Evolutionary conservation across 192 early-diverging fungal species (phyloP), one percentile per base, ranked within the genome.

Genomic region (Linnemannia exigua): DNA sequence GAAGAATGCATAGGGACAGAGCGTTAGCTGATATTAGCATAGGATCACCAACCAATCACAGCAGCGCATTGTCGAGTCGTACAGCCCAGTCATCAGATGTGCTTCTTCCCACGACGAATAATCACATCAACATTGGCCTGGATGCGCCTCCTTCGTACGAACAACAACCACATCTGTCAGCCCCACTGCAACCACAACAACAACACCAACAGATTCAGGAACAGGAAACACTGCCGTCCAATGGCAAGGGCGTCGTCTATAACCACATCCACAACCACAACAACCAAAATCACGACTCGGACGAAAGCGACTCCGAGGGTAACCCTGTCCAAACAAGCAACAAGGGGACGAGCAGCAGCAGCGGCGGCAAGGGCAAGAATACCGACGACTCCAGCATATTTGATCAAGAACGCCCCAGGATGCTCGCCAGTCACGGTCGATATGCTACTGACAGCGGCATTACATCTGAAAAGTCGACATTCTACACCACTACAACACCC

Each of bases 81-180:
- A 35, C 69, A 28, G 75, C 73, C 74, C 78, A 54, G 70, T 76
- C 77, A 72, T 38, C 83, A 2, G 83, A 86, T 61, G 3, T 28
- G 0, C 47, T 80, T 79, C 52, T 85, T 86, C 83, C 83, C 83
- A 86, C 69, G 77, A 73, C 14, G 28, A 4, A 12, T 22, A 25
- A 7, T 41, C 4, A 7, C 37, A 28, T 14, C 6, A 6, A 5
- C 6, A 44, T 22, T 22, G 68, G 69, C n/a, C 35, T n/a, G 69
- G 69, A 41, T 3, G 44, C 52, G 22, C 19, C 50, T 52, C 22
- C 17, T 52, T 20, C 19, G 7, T 20, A 54, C 6, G 22, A 25
- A 25, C n/a, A 54, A n/a, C 50, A 51, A 51, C 51, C 20, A 4
- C 51, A 54, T 54, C n/a, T 25, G 22, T 16, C n/a, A 54, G 11